Conservation (phyloP, 345 rosid species). For the Citrus sp. region DNA sequence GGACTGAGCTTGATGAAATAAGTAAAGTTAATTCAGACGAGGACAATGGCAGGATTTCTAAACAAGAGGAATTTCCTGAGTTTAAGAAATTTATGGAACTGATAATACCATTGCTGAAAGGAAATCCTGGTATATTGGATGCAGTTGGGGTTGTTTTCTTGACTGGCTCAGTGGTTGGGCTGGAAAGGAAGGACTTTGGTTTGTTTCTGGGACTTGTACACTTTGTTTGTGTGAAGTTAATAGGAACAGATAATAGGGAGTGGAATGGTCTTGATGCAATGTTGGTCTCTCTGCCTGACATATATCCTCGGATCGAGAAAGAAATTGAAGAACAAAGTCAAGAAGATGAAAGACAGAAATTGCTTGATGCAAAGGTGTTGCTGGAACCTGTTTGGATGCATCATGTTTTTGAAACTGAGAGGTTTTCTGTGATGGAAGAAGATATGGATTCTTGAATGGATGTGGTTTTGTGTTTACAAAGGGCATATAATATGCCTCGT, state of each 20-base stretch:
- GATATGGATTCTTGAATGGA: constrained; percentile 16
- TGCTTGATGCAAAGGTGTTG: constrained; percentile 46
- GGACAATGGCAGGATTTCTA: constrained; percentile 34
- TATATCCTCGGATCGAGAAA: constrained; percentile 60
- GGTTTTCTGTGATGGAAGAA: constrained; percentile 52
- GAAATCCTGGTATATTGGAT: constrained; percentile 44
- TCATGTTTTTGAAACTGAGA: constrained; percentile 74
- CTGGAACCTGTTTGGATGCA: constrained; percentile 87
- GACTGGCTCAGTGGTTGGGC: constrained; percentile 41
- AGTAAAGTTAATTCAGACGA: constrained; percentile 27
- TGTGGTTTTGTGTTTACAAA: not conserved
- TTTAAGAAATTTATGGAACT: constrained; percentile 42
- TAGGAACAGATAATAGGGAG: constrained; percentile 48
- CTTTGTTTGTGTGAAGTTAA: constrained; percentile 55
- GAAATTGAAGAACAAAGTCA: constrained; percentile 48
- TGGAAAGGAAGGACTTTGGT: constrained; percentile 56
- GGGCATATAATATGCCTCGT: not conserved
- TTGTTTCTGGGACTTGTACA: constrained; percentile 57
- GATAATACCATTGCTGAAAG: constrained; percentile 42
- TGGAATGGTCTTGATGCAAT: constrained; percentile 75
- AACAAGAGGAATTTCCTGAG: constrained; percentile 32
- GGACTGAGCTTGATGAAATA: constrained; percentile 44
- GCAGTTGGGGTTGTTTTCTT: constrained; percentile 64
- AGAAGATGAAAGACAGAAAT: constrained; percentile 34
- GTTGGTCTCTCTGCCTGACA: constrained; percentile 55